Conservation (phyloP, 2,329 filamentous ascomycete genomes). For the Penicillium expansum region DNA sequence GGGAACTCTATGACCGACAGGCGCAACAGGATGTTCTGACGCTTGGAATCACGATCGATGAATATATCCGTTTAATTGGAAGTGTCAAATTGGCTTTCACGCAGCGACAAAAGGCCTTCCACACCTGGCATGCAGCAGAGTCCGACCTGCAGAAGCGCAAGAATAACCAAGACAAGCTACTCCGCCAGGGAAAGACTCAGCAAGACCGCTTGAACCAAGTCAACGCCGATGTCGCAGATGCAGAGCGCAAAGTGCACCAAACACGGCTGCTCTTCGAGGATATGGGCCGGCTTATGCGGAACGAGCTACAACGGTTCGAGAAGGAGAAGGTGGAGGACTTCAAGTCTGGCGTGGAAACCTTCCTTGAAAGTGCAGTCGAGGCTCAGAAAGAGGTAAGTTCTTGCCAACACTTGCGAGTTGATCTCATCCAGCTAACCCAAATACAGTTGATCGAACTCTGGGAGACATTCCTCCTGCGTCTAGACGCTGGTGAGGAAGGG, state of each 20-base stretch:
- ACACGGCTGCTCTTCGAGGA: constrained; percentile 89
- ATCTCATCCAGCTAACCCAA: constrained; percentile 25
- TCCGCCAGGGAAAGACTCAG: constrained; percentile 90
- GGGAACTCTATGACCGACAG: constrained; percentile 92
- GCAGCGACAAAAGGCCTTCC: constrained; percentile 92
- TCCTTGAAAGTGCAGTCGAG: constrained; percentile 93
- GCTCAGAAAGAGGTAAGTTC: constrained; percentile 89
- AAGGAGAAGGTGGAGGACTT: constrained; percentile 98
- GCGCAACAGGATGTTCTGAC: constrained; percentile 96
- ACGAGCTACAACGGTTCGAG: constrained; percentile 90
- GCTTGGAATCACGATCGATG: constrained; percentile 94
- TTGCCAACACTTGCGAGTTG: constrained; percentile 12
- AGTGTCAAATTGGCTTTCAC: constrained; percentile 90
- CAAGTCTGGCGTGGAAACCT: constrained; percentile 96
- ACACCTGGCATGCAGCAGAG: constrained; percentile 90
- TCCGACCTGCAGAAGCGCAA: constrained; percentile 88
- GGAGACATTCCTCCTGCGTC: constrained; percentile 96
- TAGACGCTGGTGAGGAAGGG: constrained; percentile 88
- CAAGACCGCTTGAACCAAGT: constrained; percentile 93
- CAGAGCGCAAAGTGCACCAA: constrained; percentile 89
- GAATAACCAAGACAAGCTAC: constrained; percentile 85
- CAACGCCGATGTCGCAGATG: constrained; percentile 89
- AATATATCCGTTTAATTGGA: constrained; percentile 94
- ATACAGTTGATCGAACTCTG: constrained; percentile 82
- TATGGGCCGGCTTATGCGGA: constrained; percentile 90